Evolutionary conservation across 176 grass and related monocot species (phyloP).

Genomic region (Puccinellia tenuiflora): DNA sequence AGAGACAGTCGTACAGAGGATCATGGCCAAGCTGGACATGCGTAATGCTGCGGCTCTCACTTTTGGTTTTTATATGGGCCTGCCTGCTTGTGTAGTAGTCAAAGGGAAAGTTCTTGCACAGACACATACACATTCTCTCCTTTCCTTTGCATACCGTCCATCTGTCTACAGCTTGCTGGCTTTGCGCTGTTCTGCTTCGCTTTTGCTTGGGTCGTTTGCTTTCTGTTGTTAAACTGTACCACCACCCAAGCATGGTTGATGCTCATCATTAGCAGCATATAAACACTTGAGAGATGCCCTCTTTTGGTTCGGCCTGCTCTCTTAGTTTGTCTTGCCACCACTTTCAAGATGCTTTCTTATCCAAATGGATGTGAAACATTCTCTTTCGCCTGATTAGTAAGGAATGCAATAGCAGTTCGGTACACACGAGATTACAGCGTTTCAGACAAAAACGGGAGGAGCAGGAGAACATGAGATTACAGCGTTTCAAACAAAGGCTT

Average conservation of each 20-base stretch:
- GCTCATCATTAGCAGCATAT: conserved; percentile 19
- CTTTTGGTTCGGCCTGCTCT: background rate
- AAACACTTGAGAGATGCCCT: background rate
- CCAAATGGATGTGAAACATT: background rate
- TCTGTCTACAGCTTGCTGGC: conserved; percentile 12
- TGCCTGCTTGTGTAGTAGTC: conserved; percentile 17
- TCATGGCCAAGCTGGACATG: conserved; percentile 41
- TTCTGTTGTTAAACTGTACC: conserved; percentile 12
- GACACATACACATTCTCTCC: background rate
- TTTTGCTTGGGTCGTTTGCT: too few relatives aligned
- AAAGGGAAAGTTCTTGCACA: conserved; percentile 9
- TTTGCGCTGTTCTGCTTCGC: background rate
- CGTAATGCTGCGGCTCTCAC: background rate
- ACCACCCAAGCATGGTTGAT: conserved; percentile 24
- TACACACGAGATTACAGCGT: background rate
- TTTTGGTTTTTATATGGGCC: conserved; percentile 35
- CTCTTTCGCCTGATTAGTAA: background rate
- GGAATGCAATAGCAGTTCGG: too few relatives aligned
- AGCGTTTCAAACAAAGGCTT: background rate
- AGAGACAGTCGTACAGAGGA: background rate
- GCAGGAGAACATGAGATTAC: too few relatives aligned
- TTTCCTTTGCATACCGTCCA: background rate
- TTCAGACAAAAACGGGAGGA: background rate
- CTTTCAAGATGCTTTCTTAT: background rate
- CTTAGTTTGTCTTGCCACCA: background rate